These are phyloP conservation scores for Pseudoneurospora amorphoporcata DNA, from an alignment of 495 filamentous ascomycete species.

Conservation along the genomic window DNA sequence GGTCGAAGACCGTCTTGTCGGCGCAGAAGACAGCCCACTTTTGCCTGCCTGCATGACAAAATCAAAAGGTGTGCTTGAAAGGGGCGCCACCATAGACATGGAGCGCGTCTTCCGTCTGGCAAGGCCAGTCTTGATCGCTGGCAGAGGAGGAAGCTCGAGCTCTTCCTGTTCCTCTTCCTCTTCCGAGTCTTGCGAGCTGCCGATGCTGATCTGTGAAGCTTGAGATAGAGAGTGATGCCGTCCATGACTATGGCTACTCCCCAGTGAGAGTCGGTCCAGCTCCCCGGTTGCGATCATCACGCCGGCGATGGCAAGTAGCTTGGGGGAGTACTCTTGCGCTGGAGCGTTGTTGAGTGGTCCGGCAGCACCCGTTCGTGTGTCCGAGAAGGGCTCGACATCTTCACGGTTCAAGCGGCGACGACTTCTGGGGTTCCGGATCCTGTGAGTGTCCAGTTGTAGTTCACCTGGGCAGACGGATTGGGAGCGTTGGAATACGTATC, in stretches of 20 bases:
- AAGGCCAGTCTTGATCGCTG: neutral
- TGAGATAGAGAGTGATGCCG: neutral
- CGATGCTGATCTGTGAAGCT: neutral
- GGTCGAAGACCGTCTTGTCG: neutral
- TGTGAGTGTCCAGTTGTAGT: neutral
- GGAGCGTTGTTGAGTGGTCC: neutral
- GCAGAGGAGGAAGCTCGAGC: neutral
- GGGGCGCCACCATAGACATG: neutral
- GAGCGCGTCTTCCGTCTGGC: neutral
- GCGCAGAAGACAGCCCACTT: neutral
- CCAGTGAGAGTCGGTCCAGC: slow-evolving; percentile 10
- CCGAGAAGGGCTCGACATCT: neutral
- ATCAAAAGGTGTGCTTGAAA: neutral
- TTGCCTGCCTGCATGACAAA: neutral
- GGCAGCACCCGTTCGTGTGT: neutral
- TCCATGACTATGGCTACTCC: neutral
- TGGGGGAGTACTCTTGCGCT: neutral
- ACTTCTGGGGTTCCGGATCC: neutral
- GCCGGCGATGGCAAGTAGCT: slow-evolving; percentile 13
- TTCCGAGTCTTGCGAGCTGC: neutral
- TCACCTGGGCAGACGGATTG: slow-evolving; percentile 7
- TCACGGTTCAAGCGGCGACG: slow-evolving; percentile 9
- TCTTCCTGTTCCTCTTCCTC: neutral
- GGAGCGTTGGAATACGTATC: slow-evolving; percentile 1
- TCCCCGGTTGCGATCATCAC: slow-evolving; percentile 17